Conservation (phyloP, 2,329 filamentous ascomycete genomes). For the Aspergillus japonicus region DNA sequence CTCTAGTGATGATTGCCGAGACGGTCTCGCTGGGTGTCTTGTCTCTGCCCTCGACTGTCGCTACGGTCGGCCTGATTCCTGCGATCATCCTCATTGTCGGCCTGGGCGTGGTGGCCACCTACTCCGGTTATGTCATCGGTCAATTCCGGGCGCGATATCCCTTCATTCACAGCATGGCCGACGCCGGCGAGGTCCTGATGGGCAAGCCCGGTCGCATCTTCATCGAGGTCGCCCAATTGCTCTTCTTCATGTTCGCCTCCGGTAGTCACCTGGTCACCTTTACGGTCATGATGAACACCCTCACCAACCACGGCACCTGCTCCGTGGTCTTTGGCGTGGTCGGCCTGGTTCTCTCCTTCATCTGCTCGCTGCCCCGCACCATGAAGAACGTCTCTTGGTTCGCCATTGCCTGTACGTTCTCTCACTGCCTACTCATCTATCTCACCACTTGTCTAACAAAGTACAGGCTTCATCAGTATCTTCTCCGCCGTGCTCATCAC, state of each 20-base stretch:
- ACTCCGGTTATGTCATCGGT: slow-evolving; percentile 59
- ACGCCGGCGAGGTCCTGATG: slow-evolving; percentile 63
- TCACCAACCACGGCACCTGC: slow-evolving; percentile 62
- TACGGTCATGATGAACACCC: slow-evolving; percentile 64
- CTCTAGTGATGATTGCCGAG: slow-evolving; percentile 54
- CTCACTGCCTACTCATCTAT: not conserved
- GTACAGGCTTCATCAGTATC: slow-evolving; percentile 61
- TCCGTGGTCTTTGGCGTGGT: slow-evolving; percentile 62
- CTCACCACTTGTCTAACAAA: not conserved
- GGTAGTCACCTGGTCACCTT: slow-evolving; percentile 69
- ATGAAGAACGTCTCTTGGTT: slow-evolving; percentile 62
- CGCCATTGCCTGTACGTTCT: slow-evolving; percentile 53
- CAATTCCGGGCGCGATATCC: slow-evolving; percentile 58
- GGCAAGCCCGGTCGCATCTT: slow-evolving; percentile 62
- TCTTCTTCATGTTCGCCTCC: slow-evolving; percentile 68
- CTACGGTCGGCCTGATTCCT: slow-evolving; percentile 52
- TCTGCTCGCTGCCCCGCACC: slow-evolving; percentile 61
- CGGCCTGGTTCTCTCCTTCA: slow-evolving; percentile 57
- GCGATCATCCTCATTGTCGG: slow-evolving; percentile 55
- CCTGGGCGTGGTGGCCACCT: slow-evolving; percentile 56
- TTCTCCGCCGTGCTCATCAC: slow-evolving; percentile 64
- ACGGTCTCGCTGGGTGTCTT: slow-evolving; percentile 57
- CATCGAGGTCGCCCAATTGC: slow-evolving; percentile 59
- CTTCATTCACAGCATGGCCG: slow-evolving; percentile 63
- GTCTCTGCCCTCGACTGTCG: slow-evolving; percentile 53